Percentiles rank a stretch among this genome's conserved stretches.
Conservation (phyloP, 163 green algal species). For the Dunaliella salina region DNA sequence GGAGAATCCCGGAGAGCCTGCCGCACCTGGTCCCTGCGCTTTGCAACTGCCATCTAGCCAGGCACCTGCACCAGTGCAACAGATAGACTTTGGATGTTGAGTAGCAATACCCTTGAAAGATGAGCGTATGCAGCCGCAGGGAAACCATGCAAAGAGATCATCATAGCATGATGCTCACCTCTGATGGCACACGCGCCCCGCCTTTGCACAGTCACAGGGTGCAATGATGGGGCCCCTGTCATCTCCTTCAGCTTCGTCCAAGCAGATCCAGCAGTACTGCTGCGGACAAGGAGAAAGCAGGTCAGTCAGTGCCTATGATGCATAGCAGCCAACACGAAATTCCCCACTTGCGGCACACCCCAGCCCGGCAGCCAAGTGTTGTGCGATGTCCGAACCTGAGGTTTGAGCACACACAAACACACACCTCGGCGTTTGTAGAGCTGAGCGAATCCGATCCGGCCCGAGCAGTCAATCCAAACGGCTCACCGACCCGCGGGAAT, state of each 20-base stretch:
- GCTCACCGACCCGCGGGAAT: background rate
- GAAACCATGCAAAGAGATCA: too few relatives aligned
- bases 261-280: conserved; percentile 74
- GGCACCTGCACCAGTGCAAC: conserved; percentile 22
- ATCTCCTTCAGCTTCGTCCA: conserved; percentile 42
- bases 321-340: background rate
- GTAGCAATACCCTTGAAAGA: too few relatives aligned
- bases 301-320: background rate
- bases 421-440: too few relatives aligned
- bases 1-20: too few relatives aligned
- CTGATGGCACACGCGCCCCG: conserved; percentile 55
- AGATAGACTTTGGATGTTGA: too few relatives aligned
- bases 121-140: too few relatives aligned
- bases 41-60: conserved; percentile 63
- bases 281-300: background rate
- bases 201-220: conserved; percentile 61
- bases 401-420: too few relatives aligned
- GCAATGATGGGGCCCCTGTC: conserved; percentile 42
- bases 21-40: conserved; percentile 48
- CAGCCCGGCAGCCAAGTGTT: too few relatives aligned
- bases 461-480: background rate
- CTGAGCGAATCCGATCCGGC: background rate
- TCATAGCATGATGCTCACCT: background rate
- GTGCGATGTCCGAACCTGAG: too few relatives aligned
- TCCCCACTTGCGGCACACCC: too few relatives aligned